Base-by-base conservation (phyloP, 164 flowering plant genomes). In the Nelumbo lutea region DNA sequence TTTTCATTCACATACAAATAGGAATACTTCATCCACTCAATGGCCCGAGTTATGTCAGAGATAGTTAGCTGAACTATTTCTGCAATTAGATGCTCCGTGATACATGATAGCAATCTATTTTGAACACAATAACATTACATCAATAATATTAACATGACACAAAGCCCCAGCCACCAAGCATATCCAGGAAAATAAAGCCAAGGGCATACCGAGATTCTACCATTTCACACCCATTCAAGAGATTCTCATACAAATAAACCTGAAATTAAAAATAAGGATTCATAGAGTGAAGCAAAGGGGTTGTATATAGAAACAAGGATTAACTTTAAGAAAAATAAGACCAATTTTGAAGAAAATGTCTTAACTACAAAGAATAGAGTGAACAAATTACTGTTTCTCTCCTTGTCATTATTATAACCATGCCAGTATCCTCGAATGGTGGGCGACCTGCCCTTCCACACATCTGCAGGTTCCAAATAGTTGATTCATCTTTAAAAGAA, bases 401-500 rank as follows among this genome's bases (percentile, higher is more conserved):
- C 84, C 95, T 88, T 77, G 98, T 96, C 99, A 96, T 96, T 74
- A 96, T 93, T 68, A 93, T 84, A 72, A 90, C 98, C 77, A 77
- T 79, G 76, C 99, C 98, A 62, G 96, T 88, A 78, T 93, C 97
- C 79, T 91, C 98, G 80, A 96, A 96, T 60, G 98, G 98, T 67
- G 99, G 98, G 65, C 98, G 89, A 13, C 98, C 98, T 66, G 98
- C 99, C 79, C 98, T 87, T 62, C 99, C 99, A 75, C 88, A 83
- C 99, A 96, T 96, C 99, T 96, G 86, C 71, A 68, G 65, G 70
- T 42, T 41, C 45, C 53, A 70, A 72, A 59, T 9, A 55, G 50
- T 6, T 65, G n/a, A 14, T 57, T 46, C 40, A 61, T 38, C 62
- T 13, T 15, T 61, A 6, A 56, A 14, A 9, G 61, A 59, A 59